Conservation (phyloP, 208 protist genomes). For the Leptomonas pyrrhocoris region DNA sequence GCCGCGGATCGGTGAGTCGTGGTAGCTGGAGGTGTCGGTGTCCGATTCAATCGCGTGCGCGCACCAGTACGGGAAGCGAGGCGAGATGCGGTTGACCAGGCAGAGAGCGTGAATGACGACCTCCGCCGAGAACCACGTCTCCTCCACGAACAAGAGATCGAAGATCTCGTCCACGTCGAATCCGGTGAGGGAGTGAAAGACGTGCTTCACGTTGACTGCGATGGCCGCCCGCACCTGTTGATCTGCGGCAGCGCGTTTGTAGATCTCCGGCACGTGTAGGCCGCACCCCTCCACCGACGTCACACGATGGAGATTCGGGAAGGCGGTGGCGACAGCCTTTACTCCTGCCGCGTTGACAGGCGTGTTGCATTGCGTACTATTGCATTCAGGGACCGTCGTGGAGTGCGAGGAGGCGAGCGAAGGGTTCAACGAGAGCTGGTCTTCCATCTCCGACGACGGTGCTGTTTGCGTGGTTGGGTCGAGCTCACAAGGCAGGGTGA, state of each 20-base stretch:
- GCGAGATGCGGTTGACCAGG: slow-evolving; percentile 47
- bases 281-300: background rate
- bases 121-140: slow-evolving; percentile 40
- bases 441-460: slow-evolving; percentile 6
- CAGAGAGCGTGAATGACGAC: slow-evolving; percentile 48
- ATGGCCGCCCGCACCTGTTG: slow-evolving; percentile 13
- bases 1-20: slow-evolving; percentile 15
- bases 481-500: slow-evolving; percentile 18
- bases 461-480: slow-evolving; percentile 6
- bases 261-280: slow-evolving; percentile 4
- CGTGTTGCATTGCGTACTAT: slow-evolving; percentile 20
- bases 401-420: background rate
- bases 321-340: background rate
- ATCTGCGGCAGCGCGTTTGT: slow-evolving; percentile 23
- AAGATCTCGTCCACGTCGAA: slow-evolving; percentile 45
- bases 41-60: background rate
- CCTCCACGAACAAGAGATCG: slow-evolving; percentile 32
- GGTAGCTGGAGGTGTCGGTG: slow-evolving; percentile 9
- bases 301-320: background rate
- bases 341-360: slow-evolving; percentile 6
- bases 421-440: slow-evolving; percentile 1
- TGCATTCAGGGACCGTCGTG: slow-evolving; percentile 20
- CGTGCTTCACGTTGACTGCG: slow-evolving; percentile 18
- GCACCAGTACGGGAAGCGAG: slow-evolving; percentile 38
- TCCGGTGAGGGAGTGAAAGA: slow-evolving; percentile 26